Evolutionary conservation across 306 rosid genomes (phyloP).

Genomic region (Quercus wislizeni): DNA sequence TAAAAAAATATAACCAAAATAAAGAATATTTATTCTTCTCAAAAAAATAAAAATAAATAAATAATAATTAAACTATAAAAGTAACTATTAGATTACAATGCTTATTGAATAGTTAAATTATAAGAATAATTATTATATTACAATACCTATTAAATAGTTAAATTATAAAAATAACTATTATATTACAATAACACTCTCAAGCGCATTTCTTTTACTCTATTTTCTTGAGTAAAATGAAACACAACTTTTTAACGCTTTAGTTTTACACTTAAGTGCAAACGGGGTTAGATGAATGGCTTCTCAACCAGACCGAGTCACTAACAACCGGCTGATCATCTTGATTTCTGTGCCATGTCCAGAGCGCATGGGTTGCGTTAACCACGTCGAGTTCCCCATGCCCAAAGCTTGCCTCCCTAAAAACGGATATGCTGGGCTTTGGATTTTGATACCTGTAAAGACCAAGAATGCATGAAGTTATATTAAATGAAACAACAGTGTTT

Average conservation of each 20-base stretch:
- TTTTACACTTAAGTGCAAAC: constrained; percentile 4
- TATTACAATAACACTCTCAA: accelerated
- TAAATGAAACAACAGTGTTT: not conserved
- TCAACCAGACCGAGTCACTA: constrained; percentile 58
- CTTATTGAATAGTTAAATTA: no score
- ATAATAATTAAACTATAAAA: no score
- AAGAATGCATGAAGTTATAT: not conserved
- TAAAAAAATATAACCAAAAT: no score
- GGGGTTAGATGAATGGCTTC: constrained; percentile 40
- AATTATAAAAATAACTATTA: no score
- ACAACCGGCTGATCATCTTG: constrained; percentile 38
- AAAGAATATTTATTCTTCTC: no score
- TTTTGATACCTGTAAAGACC: constrained; percentile 33
- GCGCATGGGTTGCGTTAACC: constrained; percentile 62
- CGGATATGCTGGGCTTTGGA: constrained; percentile 66
- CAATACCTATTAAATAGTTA: no score
- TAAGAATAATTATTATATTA: no score
- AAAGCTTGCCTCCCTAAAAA: constrained; percentile 77
- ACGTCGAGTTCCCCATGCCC: constrained; percentile 72
- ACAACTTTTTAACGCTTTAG: not conserved
- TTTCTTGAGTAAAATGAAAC: not conserved
- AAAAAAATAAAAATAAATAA: no score
- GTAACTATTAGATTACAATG: no score
- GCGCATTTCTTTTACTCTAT: not conserved
- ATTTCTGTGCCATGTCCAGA: constrained; percentile 76